A percentile compares a stretch with the other conserved stretches of the same genome.
phyloP scores from a whole-genome alignment of 257 asterid genomes.

The Eucommia ulmoides region DNA sequence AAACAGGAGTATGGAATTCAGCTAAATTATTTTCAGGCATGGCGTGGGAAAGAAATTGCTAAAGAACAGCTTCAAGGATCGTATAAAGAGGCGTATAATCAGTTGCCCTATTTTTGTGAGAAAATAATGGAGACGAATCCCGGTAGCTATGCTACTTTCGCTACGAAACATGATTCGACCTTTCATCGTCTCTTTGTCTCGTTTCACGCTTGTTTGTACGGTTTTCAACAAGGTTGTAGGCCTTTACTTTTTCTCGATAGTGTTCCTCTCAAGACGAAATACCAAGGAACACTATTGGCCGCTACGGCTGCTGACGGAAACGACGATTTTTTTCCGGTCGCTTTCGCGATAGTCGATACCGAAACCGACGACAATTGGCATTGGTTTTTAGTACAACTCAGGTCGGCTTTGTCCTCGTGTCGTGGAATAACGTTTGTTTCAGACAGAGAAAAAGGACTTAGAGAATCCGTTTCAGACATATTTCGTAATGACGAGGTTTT shows the following conservation, averaged over 20 bases:
- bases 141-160: conserved; percentile 88
- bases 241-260: conserved; percentile 89
- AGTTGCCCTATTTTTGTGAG: conserved; percentile 76
- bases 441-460: conserved; percentile 81
- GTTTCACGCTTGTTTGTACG: conserved; percentile 76
- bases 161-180: conserved; percentile 87
- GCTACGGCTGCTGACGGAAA: conserved; percentile 96
- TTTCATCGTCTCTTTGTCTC: conserved; percentile 91
- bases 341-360: conserved; percentile 83
- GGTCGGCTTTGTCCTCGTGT: conserved; percentile 43
- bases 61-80: conserved; percentile 99
- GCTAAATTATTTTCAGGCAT: conserved; percentile 91
- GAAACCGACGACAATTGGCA: conserved; percentile 89
- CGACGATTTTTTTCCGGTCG: conserved; percentile 77
- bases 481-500: conserved; percentile 61
- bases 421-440: conserved; percentile 73
- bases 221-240: conserved; percentile 87
- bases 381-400: conserved; percentile 86
- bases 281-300: conserved; percentile 81
- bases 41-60: conserved; percentile 98
- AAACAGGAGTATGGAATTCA: conserved; percentile 92
- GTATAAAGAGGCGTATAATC: conserved; percentile 85
- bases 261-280: conserved; percentile 70
- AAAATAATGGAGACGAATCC: conserved; percentile 91
- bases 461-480: conserved; percentile 53